phyloP scores from a whole-genome alignment of 345 rosid species.

The Eucalyptus curtisii region DNA sequence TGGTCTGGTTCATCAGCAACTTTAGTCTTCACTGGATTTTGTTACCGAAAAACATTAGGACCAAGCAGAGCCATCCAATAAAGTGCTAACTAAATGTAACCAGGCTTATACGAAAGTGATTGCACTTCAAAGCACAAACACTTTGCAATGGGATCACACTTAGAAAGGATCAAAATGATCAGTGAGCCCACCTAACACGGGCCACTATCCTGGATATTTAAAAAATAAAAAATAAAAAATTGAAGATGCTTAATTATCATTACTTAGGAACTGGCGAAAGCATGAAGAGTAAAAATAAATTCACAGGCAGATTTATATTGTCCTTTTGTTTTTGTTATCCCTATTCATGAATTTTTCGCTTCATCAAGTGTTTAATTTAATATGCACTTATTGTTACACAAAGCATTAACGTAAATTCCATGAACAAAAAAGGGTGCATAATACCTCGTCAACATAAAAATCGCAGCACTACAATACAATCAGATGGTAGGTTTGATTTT shows the following conservation, averaged over 20 bases:
- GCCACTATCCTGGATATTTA: neutral
- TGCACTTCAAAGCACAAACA: neutral
- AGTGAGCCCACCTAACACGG: neutral
- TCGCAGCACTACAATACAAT: neutral
- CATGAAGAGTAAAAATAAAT: neutral
- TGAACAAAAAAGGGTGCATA: neutral
- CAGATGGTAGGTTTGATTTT: neutral
- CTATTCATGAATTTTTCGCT: neutral
- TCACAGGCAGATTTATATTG: neutral
- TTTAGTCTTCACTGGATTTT: neutral
- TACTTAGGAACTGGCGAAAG: neutral
- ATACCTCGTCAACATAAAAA: neutral
- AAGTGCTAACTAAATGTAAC: neutral
- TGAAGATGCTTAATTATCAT: neutral
- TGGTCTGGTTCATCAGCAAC: neutral
- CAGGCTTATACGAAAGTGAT: neutral
- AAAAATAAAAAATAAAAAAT: neutral
- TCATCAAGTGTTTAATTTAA: neutral
- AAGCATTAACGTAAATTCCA: neutral
- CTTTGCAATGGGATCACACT: neutral
- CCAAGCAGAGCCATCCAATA: neutral
- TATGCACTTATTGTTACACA: fast-evolving
- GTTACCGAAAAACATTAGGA: neutral
- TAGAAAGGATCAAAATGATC: neutral
- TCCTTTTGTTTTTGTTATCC: neutral